Evolutionary conservation across 2,329 filamentous ascomycete genomes (phyloP), one percentile per base, ranked within the genome.

Genomic region (Aureobasidium zeae): DNA sequence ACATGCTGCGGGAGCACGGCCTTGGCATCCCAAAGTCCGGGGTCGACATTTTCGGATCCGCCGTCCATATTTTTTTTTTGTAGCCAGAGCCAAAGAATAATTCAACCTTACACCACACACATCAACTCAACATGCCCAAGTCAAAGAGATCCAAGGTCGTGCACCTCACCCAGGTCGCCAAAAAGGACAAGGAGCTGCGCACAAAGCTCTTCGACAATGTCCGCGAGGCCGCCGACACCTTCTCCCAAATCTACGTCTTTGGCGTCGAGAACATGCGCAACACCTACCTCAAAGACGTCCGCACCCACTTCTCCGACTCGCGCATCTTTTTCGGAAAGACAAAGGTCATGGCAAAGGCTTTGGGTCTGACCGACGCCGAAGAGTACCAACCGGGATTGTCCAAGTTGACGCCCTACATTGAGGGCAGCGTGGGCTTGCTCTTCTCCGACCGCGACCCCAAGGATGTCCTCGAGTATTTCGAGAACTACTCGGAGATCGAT

Each of bases 251-350:
- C 69, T 93, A 93, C 68, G 85, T 95, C 61, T 94, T 98, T 64
- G 76, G 77, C 58, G 81, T 98, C 55, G 85, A 94, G 62, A 95
- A 96, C 72, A 94, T 94, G 86, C 86, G 91, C 63, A 98, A 98
- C 71, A 93, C 81, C 55, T 88, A 94, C 66, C 71, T 96, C 58
- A 94, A 95, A 70, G 79, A 86, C 57, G 85, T 96, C 55, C 81
- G 89, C 55, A 76, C 79, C 53, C 83, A 94, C 57, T 80, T 95
- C 55, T 73, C 73, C 37, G 87, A 95, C 69, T 83, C 83, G 71
- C 78, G 88, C 56, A 72, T 98, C 63, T 96, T 96, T 78, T 96
- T 95, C 67, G 91, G 89, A 69, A 98, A 96, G 72, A 96, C 89
- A 48, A 96, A 96, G 70, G 88, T 98, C 64, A 96, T 96, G 87